A percentile compares a stretch with the other conserved stretches of the same genome.
Conservation (phyloP, 768 basidiomycete species). For the Psilocybe tampanensis region DNA sequence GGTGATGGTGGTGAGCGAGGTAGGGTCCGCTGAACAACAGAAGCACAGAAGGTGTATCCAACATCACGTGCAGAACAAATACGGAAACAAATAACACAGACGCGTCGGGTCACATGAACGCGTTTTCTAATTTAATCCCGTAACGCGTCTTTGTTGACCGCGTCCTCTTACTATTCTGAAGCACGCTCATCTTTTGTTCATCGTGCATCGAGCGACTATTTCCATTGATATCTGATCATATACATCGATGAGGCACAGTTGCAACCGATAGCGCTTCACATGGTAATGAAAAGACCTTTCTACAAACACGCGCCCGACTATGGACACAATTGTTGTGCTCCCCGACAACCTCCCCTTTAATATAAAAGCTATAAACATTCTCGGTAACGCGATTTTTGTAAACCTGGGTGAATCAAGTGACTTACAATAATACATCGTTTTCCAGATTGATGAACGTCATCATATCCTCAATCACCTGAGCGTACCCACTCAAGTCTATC, state of each 20-base stretch:
- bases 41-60: constrained; percentile 33
- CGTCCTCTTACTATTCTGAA: no score
- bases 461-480: constrained; percentile 8
- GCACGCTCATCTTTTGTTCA: no score
- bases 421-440: constrained; percentile 12
- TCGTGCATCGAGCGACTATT: no score
- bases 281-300: not conserved
- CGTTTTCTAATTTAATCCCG: constrained; percentile 7
- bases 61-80: constrained; percentile 44
- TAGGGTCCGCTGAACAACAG: constrained; percentile 22
- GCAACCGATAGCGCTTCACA: not conserved
- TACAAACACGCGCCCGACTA: not conserved
- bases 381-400: no score
- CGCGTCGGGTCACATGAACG: constrained; percentile 42
- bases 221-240: no score
- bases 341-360: constrained; percentile 4
- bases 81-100: constrained; percentile 33
- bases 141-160: constrained; percentile 13
- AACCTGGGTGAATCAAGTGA: not conserved
- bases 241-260: no score
- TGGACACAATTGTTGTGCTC: constrained; percentile 8
- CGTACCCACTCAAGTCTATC: constrained; percentile 3
- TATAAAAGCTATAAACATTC: not conserved
- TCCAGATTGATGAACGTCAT: not conserved
- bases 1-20: constrained; percentile 30